A percentile compares a stretch with the other conserved stretches of the same genome.
phyloP scores from a whole-genome alignment of 306 rosid species.

The Clitoria ternatea region DNA sequence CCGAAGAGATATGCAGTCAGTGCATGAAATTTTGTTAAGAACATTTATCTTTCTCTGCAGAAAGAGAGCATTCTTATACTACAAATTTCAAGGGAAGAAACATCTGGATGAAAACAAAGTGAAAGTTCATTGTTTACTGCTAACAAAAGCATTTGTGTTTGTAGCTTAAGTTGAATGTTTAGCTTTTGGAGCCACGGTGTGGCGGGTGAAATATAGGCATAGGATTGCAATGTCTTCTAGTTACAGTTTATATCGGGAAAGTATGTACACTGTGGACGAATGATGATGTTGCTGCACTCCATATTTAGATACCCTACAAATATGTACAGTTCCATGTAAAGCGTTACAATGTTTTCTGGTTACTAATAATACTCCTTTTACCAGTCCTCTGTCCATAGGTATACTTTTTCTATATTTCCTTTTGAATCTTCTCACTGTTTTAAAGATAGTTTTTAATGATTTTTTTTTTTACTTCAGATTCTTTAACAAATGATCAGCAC shows the following conservation, averaged over 20 bases:
- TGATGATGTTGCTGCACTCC: constrained; percentile 3
- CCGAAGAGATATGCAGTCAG: constrained; percentile 61
- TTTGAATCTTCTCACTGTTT: too few species aligned
- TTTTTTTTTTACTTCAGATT: too few species aligned
- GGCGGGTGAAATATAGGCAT: constrained; percentile 23
- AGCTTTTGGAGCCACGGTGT: constrained; percentile 12
- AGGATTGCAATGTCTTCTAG: constrained; percentile 7
- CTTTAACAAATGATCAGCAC: too few species aligned
- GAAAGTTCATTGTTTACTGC: constrained; percentile 1
- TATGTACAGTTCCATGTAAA: constrained; percentile 29
- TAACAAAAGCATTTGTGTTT: constrained; percentile 11
- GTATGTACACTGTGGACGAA: not conserved
- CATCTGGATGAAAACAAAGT: not conserved
- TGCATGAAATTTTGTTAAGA: constrained; percentile 38
- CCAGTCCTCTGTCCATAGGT: not conserved
- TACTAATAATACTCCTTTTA: not conserved
- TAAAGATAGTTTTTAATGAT: too few species aligned
- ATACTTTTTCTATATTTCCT: too few species aligned
- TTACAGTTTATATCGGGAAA: constrained; percentile 13
- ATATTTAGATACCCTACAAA: not conserved
- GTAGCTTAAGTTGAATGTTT: constrained; percentile 1
- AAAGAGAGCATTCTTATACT: constrained; percentile 20
- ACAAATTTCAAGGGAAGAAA: not conserved
- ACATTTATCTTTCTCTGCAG: not conserved
- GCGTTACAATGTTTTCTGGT: constrained; percentile 15